Evolutionary conservation across 2,329 filamentous ascomycete genomes (phyloP), one percentile per base, ranked within the genome.

Genomic region (Fusarium duplospermum): DNA sequence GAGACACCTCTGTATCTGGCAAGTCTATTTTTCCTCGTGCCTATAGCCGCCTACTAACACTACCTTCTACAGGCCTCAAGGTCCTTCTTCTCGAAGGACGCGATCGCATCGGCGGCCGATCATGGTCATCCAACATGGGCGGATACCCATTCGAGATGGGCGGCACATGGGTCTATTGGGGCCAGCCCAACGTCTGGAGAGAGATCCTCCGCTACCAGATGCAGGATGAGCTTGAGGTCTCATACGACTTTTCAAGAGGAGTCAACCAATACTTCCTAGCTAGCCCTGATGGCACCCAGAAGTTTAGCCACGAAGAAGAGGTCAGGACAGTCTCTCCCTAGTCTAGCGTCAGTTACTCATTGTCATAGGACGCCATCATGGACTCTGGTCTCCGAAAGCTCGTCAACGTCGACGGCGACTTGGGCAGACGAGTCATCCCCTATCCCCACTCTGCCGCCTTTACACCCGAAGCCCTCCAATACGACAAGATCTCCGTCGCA

Each of bases 121-220:
- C 85, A 3, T 88, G 84, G 83, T 84, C 83, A 0, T 82, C 84
- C 18, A 82, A 86, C 35, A 84, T 86, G 9, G 80, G 78, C 0
- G 85, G 84, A 0, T 84, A 86, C 16, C 81, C 82, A 0, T 86
- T 82, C 58, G 86, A 88, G 60, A 84, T 88, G 82, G 86, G 86
- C 0, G 87, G 87, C 0, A 87, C 86, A 0, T 88, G 85, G 85
- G 81, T 88, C 0, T 83, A 84, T 62, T 86, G 85, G 85, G 79
- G 80, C 2, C 84, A 86, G 58, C 78, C 84, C 0, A 82, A 84
- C 35, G 77, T 86, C 4, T 86, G 82, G 81, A 79, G 84, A 4
- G 86, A 88, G 62, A 83, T 88, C 4, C 79, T 81, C 1, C 75
- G 85, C n/a, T 88, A 88, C 66, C 77, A 81, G 4, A 84, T 88